A percentile compares a stretch with the other conserved stretches of the same genome.
These are phyloP conservation scores for Fusarium albidum DNA, from an alignment of 2,329 filamentous ascomycete genomes.

Conservation along the genomic window DNA sequence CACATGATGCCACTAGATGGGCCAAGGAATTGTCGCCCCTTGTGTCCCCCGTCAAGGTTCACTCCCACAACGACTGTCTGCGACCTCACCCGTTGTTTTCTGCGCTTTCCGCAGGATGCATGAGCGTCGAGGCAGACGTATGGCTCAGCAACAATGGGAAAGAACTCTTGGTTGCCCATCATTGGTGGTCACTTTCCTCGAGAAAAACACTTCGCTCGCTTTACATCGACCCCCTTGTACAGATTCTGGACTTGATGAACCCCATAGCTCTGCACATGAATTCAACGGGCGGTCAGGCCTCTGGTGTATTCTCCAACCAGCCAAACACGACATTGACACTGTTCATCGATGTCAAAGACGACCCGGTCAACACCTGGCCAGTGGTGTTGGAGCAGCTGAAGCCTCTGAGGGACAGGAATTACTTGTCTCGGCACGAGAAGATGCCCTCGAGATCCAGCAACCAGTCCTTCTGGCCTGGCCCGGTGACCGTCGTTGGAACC, in stretches of 20 bases:
- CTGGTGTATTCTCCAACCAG: slow-evolving; percentile 64
- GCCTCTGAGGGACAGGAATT: slow-evolving; percentile 65
- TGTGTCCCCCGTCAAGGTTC: slow-evolving; percentile 42
- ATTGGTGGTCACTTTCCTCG: slow-evolving; percentile 55
- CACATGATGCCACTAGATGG: slow-evolving; percentile 27
- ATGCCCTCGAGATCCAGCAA: slow-evolving; percentile 46
- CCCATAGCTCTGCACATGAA: neutral
- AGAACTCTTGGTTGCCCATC: slow-evolving; percentile 69
- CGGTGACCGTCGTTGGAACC: slow-evolving; percentile 73
- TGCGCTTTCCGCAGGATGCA: slow-evolving; percentile 66
- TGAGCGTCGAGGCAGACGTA: slow-evolving; percentile 73
- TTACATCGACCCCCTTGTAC: slow-evolving; percentile 70
- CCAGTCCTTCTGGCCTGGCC: slow-evolving; percentile 49
- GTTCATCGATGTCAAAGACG: slow-evolving; percentile 73
- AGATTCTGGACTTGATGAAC: slow-evolving; percentile 58
- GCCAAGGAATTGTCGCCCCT: slow-evolving; percentile 22
- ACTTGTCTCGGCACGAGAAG: slow-evolving; percentile 61
- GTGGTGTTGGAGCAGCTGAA: slow-evolving; percentile 51
- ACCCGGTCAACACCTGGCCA: slow-evolving; percentile 36
- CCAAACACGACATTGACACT: slow-evolving; percentile 64
- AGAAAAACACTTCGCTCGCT: slow-evolving; percentile 64
- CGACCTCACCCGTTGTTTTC: slow-evolving; percentile 68
- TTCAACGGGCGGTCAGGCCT: neutral
- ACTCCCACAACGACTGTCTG: slow-evolving; percentile 77
- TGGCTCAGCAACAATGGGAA: slow-evolving; percentile 61